Percentiles rank a stretch among this genome's conserved stretches.
Evolutionary conservation across 2,329 filamentous ascomycete species (phyloP).

Genomic region (Scorias spongiosa): DNA sequence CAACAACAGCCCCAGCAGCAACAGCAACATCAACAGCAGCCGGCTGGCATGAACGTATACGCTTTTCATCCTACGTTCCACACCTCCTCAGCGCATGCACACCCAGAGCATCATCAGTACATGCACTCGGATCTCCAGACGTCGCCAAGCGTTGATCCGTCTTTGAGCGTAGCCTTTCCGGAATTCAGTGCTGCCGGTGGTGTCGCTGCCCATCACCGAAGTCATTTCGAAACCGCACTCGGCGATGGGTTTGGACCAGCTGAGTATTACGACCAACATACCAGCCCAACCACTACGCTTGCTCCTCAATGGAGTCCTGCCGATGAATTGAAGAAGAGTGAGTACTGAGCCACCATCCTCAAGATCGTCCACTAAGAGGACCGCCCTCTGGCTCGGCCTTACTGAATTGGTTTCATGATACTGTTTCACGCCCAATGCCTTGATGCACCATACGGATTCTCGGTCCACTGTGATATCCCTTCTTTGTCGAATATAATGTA

Average conservation of each 20-base stretch:
- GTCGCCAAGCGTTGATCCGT: conserved; percentile 17
- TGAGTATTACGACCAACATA: conserved; percentile 12
- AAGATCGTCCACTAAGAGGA: too few relatives aligned
- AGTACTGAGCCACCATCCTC: background rate
- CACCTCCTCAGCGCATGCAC: background rate
- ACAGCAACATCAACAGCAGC: conserved; percentile 15
- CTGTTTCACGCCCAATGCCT: too few relatives aligned
- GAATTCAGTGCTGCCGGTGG: conserved; percentile 2
- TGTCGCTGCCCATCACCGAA: conserved; percentile 3
- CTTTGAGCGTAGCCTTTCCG: conserved; percentile 11
- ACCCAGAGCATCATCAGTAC: conserved; percentile 7
- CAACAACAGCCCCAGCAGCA: conserved; percentile 9
- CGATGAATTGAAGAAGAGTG: conserved; percentile 3
- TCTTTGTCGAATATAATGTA: too few relatives aligned
- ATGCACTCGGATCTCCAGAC: conserved; percentile 15
- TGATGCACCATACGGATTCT: too few relatives aligned
- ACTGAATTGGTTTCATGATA: too few relatives aligned
- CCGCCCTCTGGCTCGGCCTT: too few relatives aligned
- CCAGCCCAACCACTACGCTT: conserved; percentile 12
- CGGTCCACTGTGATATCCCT: too few relatives aligned
- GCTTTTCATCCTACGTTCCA: background rate
- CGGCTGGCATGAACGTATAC: background rate
- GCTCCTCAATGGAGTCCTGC: conserved; percentile 12
- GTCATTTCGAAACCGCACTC: conserved; percentile 17
- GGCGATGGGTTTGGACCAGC: conserved; percentile 6